phyloP scores from a whole-genome alignment of 768 basidiomycete genomes.

The Mycena galericulata region DNA sequence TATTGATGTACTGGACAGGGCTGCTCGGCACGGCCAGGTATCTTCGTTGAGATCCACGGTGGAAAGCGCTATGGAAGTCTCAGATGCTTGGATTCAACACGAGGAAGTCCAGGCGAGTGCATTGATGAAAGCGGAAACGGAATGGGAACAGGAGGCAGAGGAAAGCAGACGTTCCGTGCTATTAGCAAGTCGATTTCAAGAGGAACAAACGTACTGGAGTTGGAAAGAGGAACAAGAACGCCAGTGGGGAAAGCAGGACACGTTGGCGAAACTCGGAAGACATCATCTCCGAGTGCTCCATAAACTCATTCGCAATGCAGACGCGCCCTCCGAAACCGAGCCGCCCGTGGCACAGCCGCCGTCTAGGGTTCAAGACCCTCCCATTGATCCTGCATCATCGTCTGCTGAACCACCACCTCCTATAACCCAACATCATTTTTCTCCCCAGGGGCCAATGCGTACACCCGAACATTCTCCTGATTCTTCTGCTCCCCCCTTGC shows the following conservation, averaged over 20 bases:
- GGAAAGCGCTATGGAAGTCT: constrained; percentile 62
- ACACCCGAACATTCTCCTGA: constrained; percentile 8
- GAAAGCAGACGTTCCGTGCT: constrained; percentile 30
- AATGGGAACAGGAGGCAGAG: constrained; percentile 41
- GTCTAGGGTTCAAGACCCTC: neutral
- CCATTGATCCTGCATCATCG: constrained; percentile 16
- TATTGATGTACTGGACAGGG: constrained; percentile 64
- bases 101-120: constrained; percentile 59
- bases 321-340: constrained; percentile 7
- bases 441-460: neutral
- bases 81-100: constrained; percentile 58
- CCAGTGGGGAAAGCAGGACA: constrained; percentile 41
- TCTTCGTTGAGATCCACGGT: constrained; percentile 35
- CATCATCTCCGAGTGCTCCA: constrained; percentile 44
- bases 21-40: constrained; percentile 35
- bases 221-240: constrained; percentile 39
- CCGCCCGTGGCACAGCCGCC: neutral
- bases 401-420: neutral
- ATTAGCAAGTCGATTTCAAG: constrained; percentile 18
- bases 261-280: constrained; percentile 33
- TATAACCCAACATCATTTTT: neutral
- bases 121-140: constrained; percentile 43
- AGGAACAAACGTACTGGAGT: constrained; percentile 31
- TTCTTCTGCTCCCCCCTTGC: constrained; percentile 11
- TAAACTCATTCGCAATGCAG: constrained; percentile 38